phyloP scores from a whole-genome alignment of 2,329 filamentous ascomycete genomes.

The Capronia americana region DNA sequence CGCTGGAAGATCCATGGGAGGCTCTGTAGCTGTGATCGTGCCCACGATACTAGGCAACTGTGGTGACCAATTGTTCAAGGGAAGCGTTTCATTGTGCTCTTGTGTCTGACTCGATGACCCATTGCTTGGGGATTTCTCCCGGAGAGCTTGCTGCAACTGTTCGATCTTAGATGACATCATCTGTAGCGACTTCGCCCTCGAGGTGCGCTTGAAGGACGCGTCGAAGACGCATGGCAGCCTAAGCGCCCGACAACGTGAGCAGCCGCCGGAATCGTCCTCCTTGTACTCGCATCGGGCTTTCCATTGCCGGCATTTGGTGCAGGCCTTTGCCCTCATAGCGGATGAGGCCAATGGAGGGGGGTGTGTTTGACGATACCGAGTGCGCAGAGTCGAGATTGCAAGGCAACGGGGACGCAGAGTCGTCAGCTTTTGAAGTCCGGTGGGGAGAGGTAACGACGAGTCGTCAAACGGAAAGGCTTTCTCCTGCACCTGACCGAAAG shows the following conservation, averaged over 20 bases:
- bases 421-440: background rate
- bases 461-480: background rate
- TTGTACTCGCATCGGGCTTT: slow-evolving; percentile 15
- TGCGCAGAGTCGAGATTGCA: background rate
- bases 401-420: background rate
- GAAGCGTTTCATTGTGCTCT: background rate
- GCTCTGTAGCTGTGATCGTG: background rate
- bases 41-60: background rate
- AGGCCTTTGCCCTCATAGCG: slow-evolving; percentile 23
- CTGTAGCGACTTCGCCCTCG: slow-evolving; percentile 10
- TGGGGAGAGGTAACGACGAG: background rate
- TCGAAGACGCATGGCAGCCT: slow-evolving; percentile 22
- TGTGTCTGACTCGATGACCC: slow-evolving; percentile 2
- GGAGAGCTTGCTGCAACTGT: slow-evolving; percentile 10
- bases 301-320: slow-evolving; percentile 24
- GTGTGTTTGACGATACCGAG: slow-evolving; percentile 5
- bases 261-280: slow-evolving; percentile 7
- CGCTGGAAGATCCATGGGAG: slow-evolving; percentile 5
- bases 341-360: background rate
- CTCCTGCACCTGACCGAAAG: background rate
- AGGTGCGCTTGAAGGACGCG: slow-evolving; percentile 20
- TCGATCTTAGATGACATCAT: slow-evolving; percentile 21
- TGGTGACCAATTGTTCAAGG: slow-evolving; percentile 9
- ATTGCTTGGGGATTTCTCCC: slow-evolving; percentile 12
- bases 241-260: slow-evolving; percentile 17